Conservation (phyloP, 805 yeast species). For the Candida sonorensis region DNA sequence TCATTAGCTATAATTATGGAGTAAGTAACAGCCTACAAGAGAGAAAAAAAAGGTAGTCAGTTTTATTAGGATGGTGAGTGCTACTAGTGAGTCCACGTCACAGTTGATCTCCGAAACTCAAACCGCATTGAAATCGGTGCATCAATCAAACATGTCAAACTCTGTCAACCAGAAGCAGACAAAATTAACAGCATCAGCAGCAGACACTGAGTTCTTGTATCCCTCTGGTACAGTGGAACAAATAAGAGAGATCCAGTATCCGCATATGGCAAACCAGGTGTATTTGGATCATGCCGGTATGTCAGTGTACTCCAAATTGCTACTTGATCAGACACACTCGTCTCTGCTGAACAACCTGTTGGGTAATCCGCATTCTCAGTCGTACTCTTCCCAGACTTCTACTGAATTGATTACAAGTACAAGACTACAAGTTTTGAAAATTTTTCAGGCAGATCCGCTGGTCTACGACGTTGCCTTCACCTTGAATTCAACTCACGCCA, state of each 20-base stretch:
- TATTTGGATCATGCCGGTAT: conserved; percentile 41
- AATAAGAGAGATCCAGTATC: conserved; percentile 18
- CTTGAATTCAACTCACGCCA: conserved; percentile 33
- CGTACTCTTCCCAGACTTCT: conserved; percentile 26
- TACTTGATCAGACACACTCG: conserved; percentile 21
- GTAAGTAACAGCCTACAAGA: no score
- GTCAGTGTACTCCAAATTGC: conserved; percentile 27
- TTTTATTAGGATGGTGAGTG: no score
- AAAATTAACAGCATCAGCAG: no score
- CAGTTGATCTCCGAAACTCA: no score
- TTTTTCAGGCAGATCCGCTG: conserved; percentile 30
- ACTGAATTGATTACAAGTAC: conserved; percentile 20
- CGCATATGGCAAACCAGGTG: conserved; percentile 15
- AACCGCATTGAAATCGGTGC: no score
- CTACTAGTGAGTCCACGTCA: no score
- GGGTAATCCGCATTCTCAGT: conserved; percentile 38
- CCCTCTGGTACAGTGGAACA: conserved; percentile 7
- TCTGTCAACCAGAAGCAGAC: no score
- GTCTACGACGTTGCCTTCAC: conserved; percentile 34
- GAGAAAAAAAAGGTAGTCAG: no score
- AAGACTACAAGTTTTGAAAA: conserved; percentile 23
- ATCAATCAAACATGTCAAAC: no score
- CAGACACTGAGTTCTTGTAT: conserved; percentile 1
- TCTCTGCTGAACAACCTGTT: conserved; percentile 17
- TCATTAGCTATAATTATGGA: no score